Conservation (phyloP, 441 rosid genomes). For the Corymbia calophylla region DNA sequence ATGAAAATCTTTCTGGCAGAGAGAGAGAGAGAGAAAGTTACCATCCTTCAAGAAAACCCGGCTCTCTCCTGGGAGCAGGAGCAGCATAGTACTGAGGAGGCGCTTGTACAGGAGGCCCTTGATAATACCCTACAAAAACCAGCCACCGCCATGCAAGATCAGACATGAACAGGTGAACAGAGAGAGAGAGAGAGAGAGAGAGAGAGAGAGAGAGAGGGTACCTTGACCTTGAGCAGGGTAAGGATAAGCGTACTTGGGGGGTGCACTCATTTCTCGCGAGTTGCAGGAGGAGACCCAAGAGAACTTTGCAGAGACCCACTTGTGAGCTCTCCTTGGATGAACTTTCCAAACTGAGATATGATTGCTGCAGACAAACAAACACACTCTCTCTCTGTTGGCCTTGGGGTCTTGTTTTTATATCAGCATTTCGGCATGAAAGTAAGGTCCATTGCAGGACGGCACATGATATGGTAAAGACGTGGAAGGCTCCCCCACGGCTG, state of each 20-base stretch:
- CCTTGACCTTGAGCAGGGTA: slow-evolving; percentile 76
- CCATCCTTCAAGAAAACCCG: slow-evolving; percentile 76
- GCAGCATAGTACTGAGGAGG: slow-evolving; percentile 63
- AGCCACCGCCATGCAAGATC: neutral
- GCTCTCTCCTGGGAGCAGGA: slow-evolving; percentile 41
- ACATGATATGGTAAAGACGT: no score
- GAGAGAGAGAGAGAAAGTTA: slow-evolving; percentile 8
- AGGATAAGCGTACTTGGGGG: slow-evolving; percentile 59
- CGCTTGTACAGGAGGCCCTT: slow-evolving; percentile 73
- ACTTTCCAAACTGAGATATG: fast-evolving
- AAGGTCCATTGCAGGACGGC: neutral
- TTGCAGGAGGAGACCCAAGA: neutral
- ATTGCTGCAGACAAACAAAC: fast-evolving
- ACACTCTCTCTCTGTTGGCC: fast-evolving
- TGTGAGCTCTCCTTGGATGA: neutral
- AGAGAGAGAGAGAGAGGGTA: neutral
- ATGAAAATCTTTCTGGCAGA: neutral
- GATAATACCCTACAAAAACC: slow-evolving; percentile 42
- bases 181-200: neutral
- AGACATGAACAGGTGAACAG: neutral
- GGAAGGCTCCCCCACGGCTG: no score
- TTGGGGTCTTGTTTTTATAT: neutral
- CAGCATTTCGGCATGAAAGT: neutral
- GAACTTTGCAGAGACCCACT: neutral
- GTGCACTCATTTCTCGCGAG: slow-evolving; percentile 26